A percentile compares a stretch with the other conserved stretches of the same genome.
Conservation (phyloP, 768 basidiomycete genomes). For the Boletus huronensis region DNA sequence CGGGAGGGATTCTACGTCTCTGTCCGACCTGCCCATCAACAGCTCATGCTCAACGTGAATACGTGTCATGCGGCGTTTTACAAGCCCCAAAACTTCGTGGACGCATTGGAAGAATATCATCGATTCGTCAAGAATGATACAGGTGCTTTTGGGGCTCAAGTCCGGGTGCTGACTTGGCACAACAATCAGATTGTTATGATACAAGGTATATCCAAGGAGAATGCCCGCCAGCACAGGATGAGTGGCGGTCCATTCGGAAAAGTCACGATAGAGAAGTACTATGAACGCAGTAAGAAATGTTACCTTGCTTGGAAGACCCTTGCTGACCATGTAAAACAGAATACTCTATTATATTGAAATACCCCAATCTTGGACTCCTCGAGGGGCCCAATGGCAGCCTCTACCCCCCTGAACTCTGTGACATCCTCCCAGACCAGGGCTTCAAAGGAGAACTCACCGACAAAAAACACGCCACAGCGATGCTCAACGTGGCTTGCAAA, state of each 20-base stretch:
- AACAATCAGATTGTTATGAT: slow-evolving; percentile 69
- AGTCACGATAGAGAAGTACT: slow-evolving; percentile 46
- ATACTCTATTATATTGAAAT: slow-evolving; percentile 33
- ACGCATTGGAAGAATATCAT: slow-evolving; percentile 38
- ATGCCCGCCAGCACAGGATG: slow-evolving; percentile 39
- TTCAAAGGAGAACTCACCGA: slow-evolving; percentile 48
- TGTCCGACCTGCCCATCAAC: slow-evolving; percentile 40
- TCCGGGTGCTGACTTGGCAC: slow-evolving; percentile 61
- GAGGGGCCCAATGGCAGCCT: slow-evolving; percentile 34
- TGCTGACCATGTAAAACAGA: slow-evolving; percentile 29
- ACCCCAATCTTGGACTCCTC: slow-evolving; percentile 40
- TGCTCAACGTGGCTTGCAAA: slow-evolving; percentile 48
- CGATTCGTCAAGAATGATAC: slow-evolving; percentile 48
- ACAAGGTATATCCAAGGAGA: slow-evolving; percentile 42
- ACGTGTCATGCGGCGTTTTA: slow-evolving; percentile 50
- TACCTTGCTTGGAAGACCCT: background rate
- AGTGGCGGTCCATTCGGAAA: slow-evolving; percentile 33
- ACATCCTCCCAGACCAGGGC: slow-evolving; percentile 39
- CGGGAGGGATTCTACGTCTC: slow-evolving; percentile 50
- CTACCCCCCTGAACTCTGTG: slow-evolving; percentile 48
- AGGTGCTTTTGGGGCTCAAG: slow-evolving; percentile 55
- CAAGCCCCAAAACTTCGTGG: slow-evolving; percentile 39
- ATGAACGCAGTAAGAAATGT: slow-evolving; percentile 35
- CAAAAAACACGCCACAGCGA: slow-evolving; percentile 40
- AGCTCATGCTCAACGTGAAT: slow-evolving; percentile 51